These are phyloP conservation scores for Collybia nuda DNA, from an alignment of 768 basidiomycete species.

Conservation along the genomic window DNA sequence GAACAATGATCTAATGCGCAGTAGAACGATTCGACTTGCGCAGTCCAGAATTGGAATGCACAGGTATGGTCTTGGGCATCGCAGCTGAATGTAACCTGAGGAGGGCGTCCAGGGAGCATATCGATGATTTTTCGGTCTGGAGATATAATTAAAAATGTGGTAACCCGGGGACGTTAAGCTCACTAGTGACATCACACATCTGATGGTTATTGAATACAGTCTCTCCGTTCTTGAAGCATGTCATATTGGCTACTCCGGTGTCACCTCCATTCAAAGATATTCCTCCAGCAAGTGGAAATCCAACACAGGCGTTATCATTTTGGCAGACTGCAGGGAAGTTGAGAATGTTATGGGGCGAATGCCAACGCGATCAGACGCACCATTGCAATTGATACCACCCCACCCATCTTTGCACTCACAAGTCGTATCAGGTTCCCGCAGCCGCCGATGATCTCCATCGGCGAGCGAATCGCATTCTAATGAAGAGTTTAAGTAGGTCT, in stretches of 20 bases:
- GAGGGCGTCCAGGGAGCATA: constrained; percentile 83
- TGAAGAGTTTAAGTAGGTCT: neutral
- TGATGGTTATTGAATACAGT: constrained; percentile 96
- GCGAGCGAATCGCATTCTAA: constrained; percentile 93
- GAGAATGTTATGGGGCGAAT: neutral
- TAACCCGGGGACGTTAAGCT: constrained; percentile 25
- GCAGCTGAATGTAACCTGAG: constrained; percentile 97
- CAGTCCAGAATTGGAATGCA: constrained; percentile 98
- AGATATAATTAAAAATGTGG: neutral
- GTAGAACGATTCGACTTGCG: constrained; percentile 92
- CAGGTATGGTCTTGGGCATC: constrained; percentile 63
- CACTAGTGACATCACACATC: constrained; percentile 98
- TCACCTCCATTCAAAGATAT: constrained; percentile 38
- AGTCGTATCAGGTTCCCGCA: constrained; percentile 69
- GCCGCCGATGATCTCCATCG: constrained; percentile 82
- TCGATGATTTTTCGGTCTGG: constrained; percentile 94
- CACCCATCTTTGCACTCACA: constrained; percentile 95
- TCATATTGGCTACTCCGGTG: constrained; percentile 61
- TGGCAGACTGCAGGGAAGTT: constrained; percentile 68
- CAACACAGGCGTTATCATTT: constrained; percentile 73
- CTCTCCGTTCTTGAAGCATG: constrained; percentile 91
- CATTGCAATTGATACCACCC: constrained; percentile 97
- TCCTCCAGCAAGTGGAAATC: constrained; percentile 65
- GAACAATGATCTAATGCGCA: constrained; percentile 79
- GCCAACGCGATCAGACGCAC: constrained; percentile 40